Evolutionary conservation across 495 filamentous ascomycete genomes (phyloP), one percentile per base, ranked within the genome.

Genomic region (Daldinia concentrica): DNA sequence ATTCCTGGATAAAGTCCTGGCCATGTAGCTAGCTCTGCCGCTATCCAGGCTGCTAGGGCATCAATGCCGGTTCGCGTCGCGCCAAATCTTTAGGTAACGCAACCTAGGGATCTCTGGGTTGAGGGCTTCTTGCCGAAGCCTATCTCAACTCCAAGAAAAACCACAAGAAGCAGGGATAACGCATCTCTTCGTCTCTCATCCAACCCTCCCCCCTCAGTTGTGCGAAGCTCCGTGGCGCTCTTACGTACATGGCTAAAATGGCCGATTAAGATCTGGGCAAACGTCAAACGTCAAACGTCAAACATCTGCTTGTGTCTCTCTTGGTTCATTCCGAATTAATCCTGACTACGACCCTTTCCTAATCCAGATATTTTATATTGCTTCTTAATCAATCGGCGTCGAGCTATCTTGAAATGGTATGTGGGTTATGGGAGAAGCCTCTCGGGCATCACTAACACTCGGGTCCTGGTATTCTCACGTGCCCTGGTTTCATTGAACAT

Each of bases 221-320:
- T 48, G 45, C 57, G 15, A 52, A 69, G 29, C 34, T 73, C 71
- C 66, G 66, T 69, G 66, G 65, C 52, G 64, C 52, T 56, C 27
- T 34, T 68, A 68, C 64, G 32, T 69, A 73, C 71, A 59, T 58
- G 66, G 66, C 58, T 65, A 72, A 73, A 73, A 67, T 69, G 66
- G 62, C 71, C 71, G 66, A 73, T 58, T 58, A 66, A 73, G 71
- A 73, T 73, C 71, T 69, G 45, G 58, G 41, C 58, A 48, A 58
- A 57, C 70, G 43, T 11, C 41, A 41, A 27, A 51, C 62, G 58
- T 29, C 50, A 39, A 32, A 50, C 62, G 62, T 34, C n/a, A n/a
- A n/a, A n/a, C n/a, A n/a, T n/a, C 50, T 62, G 52, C 36, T 50
- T 66, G 45, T 64, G 34, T 29, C 34, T 59, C 43, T 37, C 36